These are phyloP conservation scores for Tirmania nivea DNA, from an alignment of 495 filamentous ascomycete species.

Conservation along the genomic window DNA sequence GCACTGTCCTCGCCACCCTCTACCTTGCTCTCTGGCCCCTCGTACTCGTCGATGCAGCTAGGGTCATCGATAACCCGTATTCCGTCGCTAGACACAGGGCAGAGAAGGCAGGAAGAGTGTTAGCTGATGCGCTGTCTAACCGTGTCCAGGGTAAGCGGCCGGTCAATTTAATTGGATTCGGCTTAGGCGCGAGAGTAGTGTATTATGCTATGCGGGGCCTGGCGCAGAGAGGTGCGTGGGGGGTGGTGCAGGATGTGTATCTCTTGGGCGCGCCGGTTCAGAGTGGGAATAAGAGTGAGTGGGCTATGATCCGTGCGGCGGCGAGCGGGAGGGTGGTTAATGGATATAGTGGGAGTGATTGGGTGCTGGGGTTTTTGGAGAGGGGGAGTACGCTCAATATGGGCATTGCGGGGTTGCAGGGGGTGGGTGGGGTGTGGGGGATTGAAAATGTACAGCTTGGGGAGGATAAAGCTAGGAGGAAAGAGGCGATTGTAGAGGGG, in stretches of 20 bases:
- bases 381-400: constrained; percentile 14
- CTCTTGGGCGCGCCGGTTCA: constrained; percentile 69
- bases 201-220: constrained; percentile 60
- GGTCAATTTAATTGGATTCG: constrained; percentile 73
- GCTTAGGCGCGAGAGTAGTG: constrained; percentile 73
- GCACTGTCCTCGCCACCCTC: constrained; percentile 55
- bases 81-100: constrained; percentile 56
- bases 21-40: constrained; percentile 54
- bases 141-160: constrained; percentile 75
- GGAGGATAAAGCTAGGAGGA: constrained; percentile 2
- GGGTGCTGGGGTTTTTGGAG: constrained; percentile 15
- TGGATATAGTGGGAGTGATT: constrained; percentile 12
- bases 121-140: constrained; percentile 76
- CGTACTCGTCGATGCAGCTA: constrained; percentile 52
- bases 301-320: constrained; percentile 7
- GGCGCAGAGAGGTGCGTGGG: constrained; percentile 59
- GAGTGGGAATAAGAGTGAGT: constrained; percentile 1
- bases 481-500: constrained; percentile 8
- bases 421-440: constrained; percentile 6
- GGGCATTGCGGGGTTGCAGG: constrained; percentile 15
- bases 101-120: constrained; percentile 66
- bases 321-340: constrained; percentile 15
- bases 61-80: constrained; percentile 79
- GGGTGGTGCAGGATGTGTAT: constrained; percentile 64
- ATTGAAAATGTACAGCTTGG: constrained; percentile 12